Evolutionary conservation across 495 filamentous ascomycete species (phyloP), one percentile per base, ranked within the genome.

Genomic region (Penicillium salamii): DNA sequence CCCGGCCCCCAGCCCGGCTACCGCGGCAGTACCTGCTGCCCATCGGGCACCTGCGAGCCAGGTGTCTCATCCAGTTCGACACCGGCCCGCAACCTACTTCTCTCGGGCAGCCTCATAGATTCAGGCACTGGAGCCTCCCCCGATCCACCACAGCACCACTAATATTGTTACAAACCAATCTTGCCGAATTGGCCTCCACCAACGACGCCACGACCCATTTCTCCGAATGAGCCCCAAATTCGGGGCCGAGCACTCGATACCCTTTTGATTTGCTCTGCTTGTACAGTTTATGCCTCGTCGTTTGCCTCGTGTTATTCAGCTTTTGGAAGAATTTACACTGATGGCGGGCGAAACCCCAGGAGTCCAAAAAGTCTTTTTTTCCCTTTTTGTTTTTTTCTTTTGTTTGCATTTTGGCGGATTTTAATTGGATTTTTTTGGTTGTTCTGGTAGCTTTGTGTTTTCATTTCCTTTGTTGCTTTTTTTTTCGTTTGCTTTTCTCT

Each of bases 211-310:
- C 50, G 46, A 62, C 46, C 46, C 29, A 56, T 62, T 56, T 50
- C 44, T 44, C 39, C 47, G 48, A 49, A 50, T 35, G 32, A 36
- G 29, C 36, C 50, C 50, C 46, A 51, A 28, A 49, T 43, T 46
- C 45, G 50, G 61, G 58, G 48, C 54, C 50, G 46, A 39, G 46
- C 52, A 52, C 47, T 64, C 61, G 61, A 64, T 64, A 64, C 61
- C 61, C 61, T 50, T 53, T 61, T 55, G 44, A 46, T 61, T 64
- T 61, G 46, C 58, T 58, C 49, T 50, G 54, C 52, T 61, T 65
- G 59, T 65, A 59, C 50, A 65, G 55, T 53, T 56, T 51, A 53
- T 49, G 42, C 52, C 42, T 55, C 41, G 54, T 63, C 52, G 52
- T 55, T 51, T 59, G 58, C 58, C 49, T 52, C 59, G 50, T 57